phyloP scores from a whole-genome alignment of 495 filamentous ascomycete genomes.

The Geopyxis carbonaria region DNA sequence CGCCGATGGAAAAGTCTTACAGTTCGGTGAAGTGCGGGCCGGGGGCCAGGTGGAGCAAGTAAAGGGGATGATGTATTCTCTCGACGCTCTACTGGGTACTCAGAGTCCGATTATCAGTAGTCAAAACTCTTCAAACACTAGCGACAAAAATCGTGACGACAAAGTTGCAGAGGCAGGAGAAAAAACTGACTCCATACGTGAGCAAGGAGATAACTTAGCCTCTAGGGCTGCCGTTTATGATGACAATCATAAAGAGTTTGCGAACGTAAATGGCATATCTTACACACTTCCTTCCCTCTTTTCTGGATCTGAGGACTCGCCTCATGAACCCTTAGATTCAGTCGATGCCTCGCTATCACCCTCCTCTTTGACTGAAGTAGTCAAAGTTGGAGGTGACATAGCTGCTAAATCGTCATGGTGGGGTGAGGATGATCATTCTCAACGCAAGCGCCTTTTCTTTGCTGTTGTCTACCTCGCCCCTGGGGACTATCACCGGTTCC shows the following conservation, averaged over 20 bases:
- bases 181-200: conserved; percentile 14
- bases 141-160: conserved; percentile 5
- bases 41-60: conserved; percentile 90
- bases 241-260: conserved; percentile 74
- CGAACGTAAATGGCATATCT: conserved; percentile 85
- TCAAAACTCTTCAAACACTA: conserved; percentile 2
- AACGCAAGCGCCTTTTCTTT: conserved; percentile 51
- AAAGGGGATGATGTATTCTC: conserved; percentile 93
- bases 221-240: conserved; percentile 48
- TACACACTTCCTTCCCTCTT: conserved; percentile 85
- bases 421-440: not conserved
- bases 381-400: conserved; percentile 65
- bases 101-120: conserved; percentile 25
- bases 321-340: conserved; percentile 20
- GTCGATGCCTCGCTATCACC: conserved; percentile 50
- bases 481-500: conserved; percentile 97
- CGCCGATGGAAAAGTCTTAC: conserved; percentile 74
- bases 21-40: conserved; percentile 78
- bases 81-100: conserved; percentile 77
- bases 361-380: conserved; percentile 47
- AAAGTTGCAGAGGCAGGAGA: conserved; percentile 4
- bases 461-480: conserved; percentile 94
- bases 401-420: no score
- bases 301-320: conserved; percentile 42
- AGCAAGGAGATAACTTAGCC: no score